phyloP scores from a whole-genome alignment of 2,329 filamentous ascomycete species.

The Microcyclospora tardicrescens region DNA sequence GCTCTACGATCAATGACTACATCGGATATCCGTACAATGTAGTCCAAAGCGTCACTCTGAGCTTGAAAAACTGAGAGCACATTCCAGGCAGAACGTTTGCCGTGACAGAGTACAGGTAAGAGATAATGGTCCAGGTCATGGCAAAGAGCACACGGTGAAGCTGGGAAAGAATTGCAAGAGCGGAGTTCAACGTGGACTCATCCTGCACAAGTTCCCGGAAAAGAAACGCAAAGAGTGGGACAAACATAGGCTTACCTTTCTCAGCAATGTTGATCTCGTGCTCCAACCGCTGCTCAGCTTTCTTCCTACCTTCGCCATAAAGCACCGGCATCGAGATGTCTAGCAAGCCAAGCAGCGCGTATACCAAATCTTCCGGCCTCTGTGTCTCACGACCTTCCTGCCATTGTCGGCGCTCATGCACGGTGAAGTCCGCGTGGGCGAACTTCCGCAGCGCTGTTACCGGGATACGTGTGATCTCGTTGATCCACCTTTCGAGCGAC shows the following conservation, averaged over 20 bases:
- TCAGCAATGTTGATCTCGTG: background rate
- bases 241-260: conserved; percentile 3
- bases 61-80: too few species aligned
- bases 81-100: too few species aligned
- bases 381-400: conserved; percentile 4
- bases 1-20: too few species aligned
- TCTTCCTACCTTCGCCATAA: conserved; percentile 6
- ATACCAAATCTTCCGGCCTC: conserved; percentile 4
- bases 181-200: too few species aligned
- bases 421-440: background rate
- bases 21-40: too few species aligned
- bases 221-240: too few species aligned
- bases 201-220: too few species aligned
- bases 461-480: conserved; percentile 2
- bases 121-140: too few species aligned
- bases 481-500: conserved; percentile 1
- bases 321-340: conserved; percentile 4
- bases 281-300: background rate
- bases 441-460: background rate
- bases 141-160: too few species aligned
- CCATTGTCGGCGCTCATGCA: conserved; percentile 6
- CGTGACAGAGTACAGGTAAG: too few species aligned
- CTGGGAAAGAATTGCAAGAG: too few species aligned
- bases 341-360: conserved; percentile 8
- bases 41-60: too few species aligned